Percentiles rank a stretch among this genome's conserved stretches.
phyloP scores from a whole-genome alignment of 352 stramenopile species.

The Globisporangium orthogonon region DNA sequence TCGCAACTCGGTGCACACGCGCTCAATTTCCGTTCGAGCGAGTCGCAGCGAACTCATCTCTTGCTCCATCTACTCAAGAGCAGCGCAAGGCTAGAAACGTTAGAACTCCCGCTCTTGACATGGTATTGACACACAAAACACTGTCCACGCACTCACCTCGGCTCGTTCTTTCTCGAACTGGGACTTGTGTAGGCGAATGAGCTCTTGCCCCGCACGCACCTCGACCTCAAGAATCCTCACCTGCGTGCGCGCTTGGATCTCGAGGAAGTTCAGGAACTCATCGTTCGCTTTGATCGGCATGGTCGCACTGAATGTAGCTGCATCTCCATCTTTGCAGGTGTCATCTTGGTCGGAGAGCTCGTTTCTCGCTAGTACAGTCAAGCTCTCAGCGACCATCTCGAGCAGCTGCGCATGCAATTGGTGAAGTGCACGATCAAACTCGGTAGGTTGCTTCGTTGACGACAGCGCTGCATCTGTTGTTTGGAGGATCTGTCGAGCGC shows the following conservation, averaged over 20 bases:
- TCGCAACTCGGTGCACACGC: constrained; percentile 39
- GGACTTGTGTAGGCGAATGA: constrained; percentile 45
- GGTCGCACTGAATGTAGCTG: too few relatives aligned
- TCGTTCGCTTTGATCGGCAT: constrained; percentile 7
- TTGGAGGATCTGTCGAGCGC: constrained; percentile 28
- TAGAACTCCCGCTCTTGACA: too few relatives aligned
- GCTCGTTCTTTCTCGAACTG: constrained; percentile 44
- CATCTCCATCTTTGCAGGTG: too few relatives aligned
- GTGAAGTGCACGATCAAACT: constrained; percentile 25
- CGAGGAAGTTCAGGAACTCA: constrained; percentile 37
- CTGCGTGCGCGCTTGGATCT: constrained; percentile 32
- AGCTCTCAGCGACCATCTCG: constrained; percentile 18
- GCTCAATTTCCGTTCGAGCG: constrained; percentile 30
- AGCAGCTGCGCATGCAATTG: constrained; percentile 34
- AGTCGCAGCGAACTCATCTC: constrained; percentile 39
- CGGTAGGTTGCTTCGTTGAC: constrained; percentile 11
- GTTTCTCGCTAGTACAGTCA: constrained; percentile 1
- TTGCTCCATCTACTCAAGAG: constrained; percentile 33
- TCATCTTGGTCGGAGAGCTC: too few relatives aligned
- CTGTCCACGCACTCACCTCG: constrained; percentile 25
- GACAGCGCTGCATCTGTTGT: constrained; percentile 21
- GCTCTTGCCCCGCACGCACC: constrained; percentile 47
- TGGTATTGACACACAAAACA: too few relatives aligned
- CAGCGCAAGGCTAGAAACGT: too few relatives aligned
- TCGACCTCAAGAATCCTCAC: constrained; percentile 57